Evolutionary conservation across 208 protist genomes (phyloP), one percentile per base, ranked within the genome.

Genomic region (Leptomonas pyrrhocoris): DNA sequence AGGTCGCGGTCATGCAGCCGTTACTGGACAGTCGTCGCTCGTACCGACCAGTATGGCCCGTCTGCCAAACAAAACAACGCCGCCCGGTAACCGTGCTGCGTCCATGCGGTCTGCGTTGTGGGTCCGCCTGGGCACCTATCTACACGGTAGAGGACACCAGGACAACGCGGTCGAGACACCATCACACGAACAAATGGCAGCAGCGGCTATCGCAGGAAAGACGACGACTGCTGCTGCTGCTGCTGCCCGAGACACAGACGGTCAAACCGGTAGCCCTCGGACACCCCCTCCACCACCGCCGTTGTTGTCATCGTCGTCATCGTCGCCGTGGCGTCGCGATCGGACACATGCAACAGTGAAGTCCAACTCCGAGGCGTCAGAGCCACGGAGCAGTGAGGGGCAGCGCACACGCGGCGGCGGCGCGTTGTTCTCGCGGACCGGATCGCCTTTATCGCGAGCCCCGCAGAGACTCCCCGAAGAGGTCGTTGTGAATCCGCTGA

Each of bases 401-500:
- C 54, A 28, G 42, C 58, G 31, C 8, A n/a, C 25, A n/a, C 59
- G 46, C 12, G 30, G 13, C 9, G 55, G 30, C 55, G 23, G 19
- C 12, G 12, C 68, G 28, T 25, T 53, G 40, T 36, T 28, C 4
- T 12, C 40, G 40, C 15, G 25, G 30, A 25, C 54, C 23, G 50
- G 15, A 2, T 57, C 38, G 27, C 38, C 68, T 7, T 28, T 51
- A 6, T 46, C 31, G 2, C 45, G 45, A n/a, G 25, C 43, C 23
- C 40, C 31, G 45, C 62, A 65, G 51, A 45, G 27, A 42, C 28
- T 13, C 23, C 1, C 31, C 12, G 57, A 68, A 50, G 69, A 61
- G 46, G n/a, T 27, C 30, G 36, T 68, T 15, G 69, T 60, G 36
- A 72, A 73, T 40, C 69, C 63, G 31, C 69, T 77, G 42, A 62